Percentiles rank a stretch among this genome's conserved stretches.
phyloP scores from a whole-genome alignment of 2,329 filamentous ascomycete species.

The Paraphoma chrysanthemicola region DNA sequence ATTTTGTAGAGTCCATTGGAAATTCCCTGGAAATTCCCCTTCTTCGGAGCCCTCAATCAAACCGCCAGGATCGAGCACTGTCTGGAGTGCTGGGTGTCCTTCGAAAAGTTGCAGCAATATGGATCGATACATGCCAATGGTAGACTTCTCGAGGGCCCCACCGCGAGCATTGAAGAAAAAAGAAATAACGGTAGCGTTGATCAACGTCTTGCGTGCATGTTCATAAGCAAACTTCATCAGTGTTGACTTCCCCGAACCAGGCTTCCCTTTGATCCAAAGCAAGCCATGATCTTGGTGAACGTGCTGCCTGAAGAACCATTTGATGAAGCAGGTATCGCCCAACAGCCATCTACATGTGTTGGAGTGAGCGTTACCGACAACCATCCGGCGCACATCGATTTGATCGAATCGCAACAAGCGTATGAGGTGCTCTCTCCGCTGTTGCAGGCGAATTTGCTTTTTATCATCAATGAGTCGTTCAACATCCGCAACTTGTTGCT shows the following conservation, averaged over 20 bases:
- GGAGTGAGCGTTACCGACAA: constrained; percentile 47
- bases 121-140: constrained; percentile 30
- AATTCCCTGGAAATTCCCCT: neutral
- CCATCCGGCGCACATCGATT: constrained; percentile 47
- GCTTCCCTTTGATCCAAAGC: constrained; percentile 56
- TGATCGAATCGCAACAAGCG: constrained; percentile 49
- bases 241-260: constrained; percentile 52
- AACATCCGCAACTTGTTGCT: constrained; percentile 2
- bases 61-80: constrained; percentile 1
- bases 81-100: constrained; percentile 7
- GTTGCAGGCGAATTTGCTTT: too few species aligned
- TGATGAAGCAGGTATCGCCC: constrained; percentile 36
- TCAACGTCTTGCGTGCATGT: constrained; percentile 10
- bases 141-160: constrained; percentile 24
- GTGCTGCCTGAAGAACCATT: constrained; percentile 47
- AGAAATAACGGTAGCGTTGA: constrained; percentile 7
- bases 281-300: constrained; percentile 44
- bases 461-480: neutral
- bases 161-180: constrained; percentile 41
- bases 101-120: constrained; percentile 35
- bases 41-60: constrained; percentile 3
- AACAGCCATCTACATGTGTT: constrained; percentile 55
- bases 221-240: constrained; percentile 46
- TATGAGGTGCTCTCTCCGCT: constrained; percentile 22
- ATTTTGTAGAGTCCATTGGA: constrained; percentile 17